These are phyloP conservation scores for Postia placenta DNA, from an alignment of 768 basidiomycete species.

Conservation along the genomic window DNA sequence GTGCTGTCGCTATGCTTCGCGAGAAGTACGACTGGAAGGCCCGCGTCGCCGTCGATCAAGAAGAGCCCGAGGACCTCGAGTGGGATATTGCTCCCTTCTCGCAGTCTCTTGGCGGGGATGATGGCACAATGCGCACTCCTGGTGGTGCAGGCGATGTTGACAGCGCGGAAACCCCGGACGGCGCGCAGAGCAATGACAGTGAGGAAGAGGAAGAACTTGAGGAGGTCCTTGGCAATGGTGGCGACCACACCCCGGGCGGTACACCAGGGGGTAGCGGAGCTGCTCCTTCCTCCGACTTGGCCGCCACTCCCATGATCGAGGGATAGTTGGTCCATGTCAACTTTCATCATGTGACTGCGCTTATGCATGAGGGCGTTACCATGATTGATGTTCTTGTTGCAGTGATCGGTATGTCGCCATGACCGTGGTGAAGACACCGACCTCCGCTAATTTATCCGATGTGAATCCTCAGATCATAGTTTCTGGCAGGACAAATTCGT, in stretches of 20 bases:
- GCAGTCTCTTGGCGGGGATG: constrained; percentile 12
- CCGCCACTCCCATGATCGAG: constrained; percentile 6
- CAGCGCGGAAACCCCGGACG: constrained; percentile 21
- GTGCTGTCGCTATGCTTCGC: constrained; percentile 69
- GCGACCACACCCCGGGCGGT: constrained; percentile 19
- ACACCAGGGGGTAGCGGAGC: constrained; percentile 34
- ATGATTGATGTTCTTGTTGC: no score
- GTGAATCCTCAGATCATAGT: no score
- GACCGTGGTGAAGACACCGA: no score
- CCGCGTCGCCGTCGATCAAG: constrained; percentile 72
- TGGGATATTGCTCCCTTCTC: constrained; percentile 52
- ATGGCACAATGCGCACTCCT: constrained; percentile 9
- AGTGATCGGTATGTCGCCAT: no score
- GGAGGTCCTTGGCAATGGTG: constrained; percentile 23
- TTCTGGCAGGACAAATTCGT: no score
- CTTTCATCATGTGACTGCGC: neutral
- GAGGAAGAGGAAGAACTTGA: constrained; percentile 28
- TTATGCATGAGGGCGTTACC: no score
- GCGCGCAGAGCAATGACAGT: constrained; percentile 23
- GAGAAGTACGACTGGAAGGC: constrained; percentile 83
- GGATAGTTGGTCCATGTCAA: neutral
- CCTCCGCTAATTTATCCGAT: no score
- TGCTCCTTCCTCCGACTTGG: no score
- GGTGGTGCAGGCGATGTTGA: constrained; percentile 23
- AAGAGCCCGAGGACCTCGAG: constrained; percentile 72